Evolutionary conservation across 257 asterid species (phyloP).

Genomic region (Ballota nigra): DNA sequence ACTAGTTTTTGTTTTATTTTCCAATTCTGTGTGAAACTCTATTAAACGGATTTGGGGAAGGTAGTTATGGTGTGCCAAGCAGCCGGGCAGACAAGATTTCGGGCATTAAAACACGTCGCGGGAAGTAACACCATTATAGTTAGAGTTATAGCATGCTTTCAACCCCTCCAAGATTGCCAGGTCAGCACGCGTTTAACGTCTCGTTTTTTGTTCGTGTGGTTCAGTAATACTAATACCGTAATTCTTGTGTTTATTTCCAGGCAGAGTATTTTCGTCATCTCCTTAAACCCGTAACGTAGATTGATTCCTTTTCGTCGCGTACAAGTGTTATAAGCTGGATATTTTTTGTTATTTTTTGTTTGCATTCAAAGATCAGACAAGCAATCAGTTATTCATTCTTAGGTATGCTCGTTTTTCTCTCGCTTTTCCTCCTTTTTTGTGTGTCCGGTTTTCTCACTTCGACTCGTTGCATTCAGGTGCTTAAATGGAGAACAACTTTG

Average conservation of each 20-base stretch:
- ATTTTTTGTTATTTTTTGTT: constrained; percentile 34
- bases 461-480: constrained; percentile 33
- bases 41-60: constrained; percentile 48
- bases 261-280: constrained; percentile 94
- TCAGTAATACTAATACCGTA: constrained; percentile 20
- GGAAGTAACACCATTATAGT: constrained; percentile 89
- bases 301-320: constrained; percentile 39
- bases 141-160: constrained; percentile 97
- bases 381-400: constrained; percentile 37
- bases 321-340: constrained; percentile 63
- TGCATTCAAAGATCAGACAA: constrained; percentile 43
- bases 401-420: constrained; percentile 25
- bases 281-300: constrained; percentile 97
- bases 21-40: constrained; percentile 38
- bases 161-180: constrained; percentile 99
- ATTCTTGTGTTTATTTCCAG: constrained; percentile 50
- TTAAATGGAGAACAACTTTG: constrained; percentile 70
- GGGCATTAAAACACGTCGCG: constrained; percentile 86
- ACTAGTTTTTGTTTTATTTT: no score
- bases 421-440: neutral
- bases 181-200: constrained; percentile 30
- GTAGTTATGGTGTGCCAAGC: constrained; percentile 99
- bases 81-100: constrained; percentile 96
- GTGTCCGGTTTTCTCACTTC: constrained; percentile 2
- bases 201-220: neutral